Percentiles rank a stretch among this genome's conserved stretches.
These are phyloP conservation scores for Alternaria sp. DNA, from an alignment of 2,329 filamentous ascomycete genomes.

Conservation along the genomic window DNA sequence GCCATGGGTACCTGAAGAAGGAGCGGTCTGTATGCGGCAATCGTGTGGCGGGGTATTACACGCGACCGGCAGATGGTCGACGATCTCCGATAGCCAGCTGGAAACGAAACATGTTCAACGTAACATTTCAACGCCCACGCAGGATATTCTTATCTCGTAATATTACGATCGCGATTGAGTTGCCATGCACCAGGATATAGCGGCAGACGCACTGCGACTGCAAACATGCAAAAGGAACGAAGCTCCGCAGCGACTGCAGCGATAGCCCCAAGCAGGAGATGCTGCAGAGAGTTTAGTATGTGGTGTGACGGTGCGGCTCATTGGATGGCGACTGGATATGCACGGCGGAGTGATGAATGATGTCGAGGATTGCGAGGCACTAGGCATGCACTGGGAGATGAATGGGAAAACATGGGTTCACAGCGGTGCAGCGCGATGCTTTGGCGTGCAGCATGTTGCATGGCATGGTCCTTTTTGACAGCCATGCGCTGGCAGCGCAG, in stretches of 20 bases:
- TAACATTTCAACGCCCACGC: neutral
- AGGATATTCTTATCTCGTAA: slow-evolving; percentile 20
- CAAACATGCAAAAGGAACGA: slow-evolving; percentile 20
- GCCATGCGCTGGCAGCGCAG: slow-evolving; percentile 21
- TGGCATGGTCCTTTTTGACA: slow-evolving; percentile 31
- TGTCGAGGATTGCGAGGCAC: slow-evolving; percentile 13
- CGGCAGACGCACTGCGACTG: slow-evolving; percentile 16
- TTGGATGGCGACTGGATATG: slow-evolving; percentile 21
- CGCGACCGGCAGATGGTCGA: slow-evolving; percentile 15
- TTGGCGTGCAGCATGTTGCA: slow-evolving; percentile 32
- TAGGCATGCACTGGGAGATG: slow-evolving; percentile 35
- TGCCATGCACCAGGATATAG: slow-evolving; percentile 2
- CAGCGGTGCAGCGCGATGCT: slow-evolving; percentile 33
- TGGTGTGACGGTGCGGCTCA: slow-evolving; percentile 21
- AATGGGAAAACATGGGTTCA: slow-evolving; percentile 39
- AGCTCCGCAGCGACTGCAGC: slow-evolving; percentile 15
- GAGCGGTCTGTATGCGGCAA: slow-evolving; percentile 19
- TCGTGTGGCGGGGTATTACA: slow-evolving; percentile 20
- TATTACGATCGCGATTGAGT: neutral
- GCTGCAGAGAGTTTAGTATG: slow-evolving; percentile 29
- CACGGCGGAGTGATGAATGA: slow-evolving; percentile 7
- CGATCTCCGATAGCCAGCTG: neutral
- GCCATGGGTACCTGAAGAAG: slow-evolving; percentile 9
- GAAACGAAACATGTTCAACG: neutral
- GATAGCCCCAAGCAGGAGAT: slow-evolving; percentile 27